Evolutionary conservation across 1,284 basidiomycete genomes (phyloP).

Genomic region (Ceratorhiza oryzae-sativae): DNA sequence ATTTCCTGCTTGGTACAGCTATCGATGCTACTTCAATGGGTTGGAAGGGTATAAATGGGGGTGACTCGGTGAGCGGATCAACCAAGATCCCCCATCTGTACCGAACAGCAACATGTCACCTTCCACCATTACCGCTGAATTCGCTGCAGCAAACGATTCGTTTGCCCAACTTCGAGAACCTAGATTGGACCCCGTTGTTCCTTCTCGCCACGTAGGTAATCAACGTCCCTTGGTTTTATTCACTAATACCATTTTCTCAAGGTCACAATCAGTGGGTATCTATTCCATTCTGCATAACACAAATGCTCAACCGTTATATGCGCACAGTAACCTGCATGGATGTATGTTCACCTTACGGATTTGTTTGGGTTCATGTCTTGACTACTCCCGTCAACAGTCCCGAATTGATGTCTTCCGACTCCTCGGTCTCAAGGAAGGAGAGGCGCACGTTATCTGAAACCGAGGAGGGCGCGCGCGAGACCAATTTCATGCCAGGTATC

Average conservation of each 20-base stretch:
- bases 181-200: conserved; percentile 58
- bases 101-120: conserved; percentile 35
- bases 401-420: conserved; percentile 60
- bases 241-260: background rate
- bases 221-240: conserved; percentile 54
- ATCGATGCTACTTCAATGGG: too few relatives aligned
- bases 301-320: background rate
- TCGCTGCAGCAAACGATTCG: conserved; percentile 52
- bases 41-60: too few relatives aligned
- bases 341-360: background rate
- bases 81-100: too few relatives aligned
- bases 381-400: background rate
- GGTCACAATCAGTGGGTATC: conserved; percentile 8
- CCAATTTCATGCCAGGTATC: background rate
- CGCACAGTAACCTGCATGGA: conserved; percentile 12
- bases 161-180: conserved; percentile 58
- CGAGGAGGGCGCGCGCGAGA: conserved; percentile 67
- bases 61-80: too few relatives aligned
- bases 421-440: conserved; percentile 67
- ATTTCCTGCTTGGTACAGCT: too few relatives aligned
- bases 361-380: background rate
- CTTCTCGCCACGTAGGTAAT: conserved; percentile 60
- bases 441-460: conserved; percentile 73
- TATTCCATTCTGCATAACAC: too few relatives aligned
- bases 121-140: conserved; percentile 47